Base-by-base conservation (phyloP, 768 basidiomycete species). In the Mycena filopes region DNA sequence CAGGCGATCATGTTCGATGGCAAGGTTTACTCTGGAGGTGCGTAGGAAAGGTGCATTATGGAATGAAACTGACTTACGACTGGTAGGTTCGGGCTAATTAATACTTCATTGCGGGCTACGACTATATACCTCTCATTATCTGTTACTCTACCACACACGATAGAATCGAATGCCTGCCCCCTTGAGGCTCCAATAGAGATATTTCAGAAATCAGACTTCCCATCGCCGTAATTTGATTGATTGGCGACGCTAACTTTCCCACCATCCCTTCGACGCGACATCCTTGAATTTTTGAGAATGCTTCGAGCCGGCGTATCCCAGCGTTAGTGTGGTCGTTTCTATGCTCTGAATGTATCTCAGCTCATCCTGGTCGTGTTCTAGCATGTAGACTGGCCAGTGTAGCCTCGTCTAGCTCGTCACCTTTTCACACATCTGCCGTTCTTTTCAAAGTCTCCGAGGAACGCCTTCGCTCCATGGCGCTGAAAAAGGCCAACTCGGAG, bases 1-100 rank as follows among this genome's bases (percentile, higher is more conserved):
- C 92, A 93, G 79, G 83, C 89, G 75, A 77, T 88, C 70, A 75
- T 91, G 83, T 92, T 92, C 77, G 88, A 60, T 20, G 60, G 92
- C 82, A 92, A 90, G 83, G 91, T 93, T 78, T 93, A 93, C 85
- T 85, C 89, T 68, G 90, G 87, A 78, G 72, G 66, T 65, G 9
- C 9, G 36, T 36, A 50, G 9, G 56, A 45, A 31, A 40, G 41
- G 7, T 21, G 20, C 40, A 1, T 29, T 10, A 6, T 26, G 43
- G 59, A 49, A 20, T 43, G 49, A n/a, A 41, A 49, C 41, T 60
- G n/a, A 49, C 49, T 36, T 15, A 11, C 10, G n/a, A n/a, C 15
- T 15, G 36, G 2, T 15, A 40, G 41, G 49, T 3, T 53, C 47
- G 25, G 47, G 43, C 11, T 48, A 4, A 40, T 13, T 49, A 1